Evolutionary conservation across 2,329 filamentous ascomycete genomes (phyloP), one percentile per base, ranked within the genome.

Genomic region (Xylaria sp.): DNA sequence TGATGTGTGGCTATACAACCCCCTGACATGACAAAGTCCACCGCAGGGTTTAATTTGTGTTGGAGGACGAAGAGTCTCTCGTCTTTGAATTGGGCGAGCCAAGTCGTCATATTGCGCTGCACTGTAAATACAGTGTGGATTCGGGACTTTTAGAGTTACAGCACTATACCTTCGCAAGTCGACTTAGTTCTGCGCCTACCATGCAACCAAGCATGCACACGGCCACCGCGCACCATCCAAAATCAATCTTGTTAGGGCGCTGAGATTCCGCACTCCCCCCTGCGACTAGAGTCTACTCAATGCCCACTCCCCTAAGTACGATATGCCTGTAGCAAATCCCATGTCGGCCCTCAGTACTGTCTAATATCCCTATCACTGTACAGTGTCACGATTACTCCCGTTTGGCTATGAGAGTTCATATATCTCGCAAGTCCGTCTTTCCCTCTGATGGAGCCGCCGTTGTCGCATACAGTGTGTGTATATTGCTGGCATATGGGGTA

Each of bases 1-100:
- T 42, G 36, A 56, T 59, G 31, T 59, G 48, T 64, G 49, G 61
- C 17, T 63, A 60, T 46, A 44, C 38, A 38, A 46, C 64, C 63
- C 65, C 63, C 48, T 66, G 68, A 53, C 61, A 2, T 42, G 56
- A 70, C 65, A 73, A 74, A 73, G 72, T 73, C 71, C 72, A 67
- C 51, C 65, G 71, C 72, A 74, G 70, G 65, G 70, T 67, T 69
- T 67, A 67, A 71, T 70, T 72, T 70, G 64, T 68, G 59, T 69
- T 69, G 66, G 48, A 36, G n/a, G 53, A 38, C 54, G 42, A 57
- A 31, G 33, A 40, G 36, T 54, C 38, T 56, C 7, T 28, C 49
- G 40, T 57, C 36, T 62, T 51, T 20, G 61, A 53, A 46, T 59
- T 65, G 57, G 53, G 46, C n/a, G 26, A 58, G n/a, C 38, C n/a